Evolutionary conservation across 2,329 filamentous ascomycete genomes (phyloP), one percentile per base, ranked within the genome.

Genomic region (Cercospora brassicicola): DNA sequence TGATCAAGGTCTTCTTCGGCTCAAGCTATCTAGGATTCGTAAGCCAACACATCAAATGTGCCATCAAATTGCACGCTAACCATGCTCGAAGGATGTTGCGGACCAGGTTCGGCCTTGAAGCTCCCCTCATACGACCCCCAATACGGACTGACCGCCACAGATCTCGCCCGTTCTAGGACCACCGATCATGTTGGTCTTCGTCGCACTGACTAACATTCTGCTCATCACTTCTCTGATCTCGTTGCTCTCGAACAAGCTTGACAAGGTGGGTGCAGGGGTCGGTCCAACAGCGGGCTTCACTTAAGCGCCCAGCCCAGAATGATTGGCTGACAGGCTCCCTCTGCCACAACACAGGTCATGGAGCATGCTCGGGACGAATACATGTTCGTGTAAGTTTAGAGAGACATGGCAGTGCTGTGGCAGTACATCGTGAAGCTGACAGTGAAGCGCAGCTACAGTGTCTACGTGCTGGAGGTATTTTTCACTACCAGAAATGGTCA

Each of bases 11-110:
- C 62, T 94, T 94, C 78, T 93, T 92, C 76, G 91, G 91, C 10
- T 90, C 89, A 18, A 90, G 87, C 76, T 91, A 88, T 75, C 84
- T 93, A 59, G 91, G 91, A 55, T 93, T 94, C 75, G 86, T 88
- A 75, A 81, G 86, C 85, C n/a, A 15, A 28, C n/a, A 9, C 20
- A 39, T 36, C 51, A 6, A 36, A 15, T 42, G 30, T 61, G 15
- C 39, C 48, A 18, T 39, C 57, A 23, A 26, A 26, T 23, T 60
- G 23, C 59, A 64, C 62, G 63, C 63, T 73, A 55, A 72, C 53
- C 33, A n/a, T 20, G 23, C 59, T 15, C 28, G 15, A 66, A 80
- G 82, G 82, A 84, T 71, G 79, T 84, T 45, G 82, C 82, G 56
- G 79, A 83, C 73, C 77, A 83, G 71, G 83, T 84, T 76, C 78